Evolutionary conservation across 306 rosid genomes (phyloP).

Genomic region (Pyrus bretschneideri): DNA sequence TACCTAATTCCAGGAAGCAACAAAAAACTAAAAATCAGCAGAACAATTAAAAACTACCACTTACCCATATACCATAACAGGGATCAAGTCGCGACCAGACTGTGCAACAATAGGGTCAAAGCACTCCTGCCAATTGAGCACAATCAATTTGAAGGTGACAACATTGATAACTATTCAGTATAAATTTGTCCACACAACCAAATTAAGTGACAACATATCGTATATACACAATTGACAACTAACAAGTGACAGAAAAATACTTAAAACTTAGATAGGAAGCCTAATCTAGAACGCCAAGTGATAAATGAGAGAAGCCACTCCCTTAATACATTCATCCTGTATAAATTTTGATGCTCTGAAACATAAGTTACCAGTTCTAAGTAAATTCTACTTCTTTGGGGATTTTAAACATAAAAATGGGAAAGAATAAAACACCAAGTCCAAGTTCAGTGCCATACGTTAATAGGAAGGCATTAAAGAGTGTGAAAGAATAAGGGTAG

Average conservation of each 20-base stretch:
- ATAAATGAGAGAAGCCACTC: background rate
- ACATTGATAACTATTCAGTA: background rate
- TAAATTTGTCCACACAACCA: background rate
- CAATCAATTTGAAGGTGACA: conserved; percentile 1
- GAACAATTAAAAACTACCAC: conserved; percentile 12
- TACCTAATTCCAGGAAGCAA: background rate
- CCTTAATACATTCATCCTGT: background rate
- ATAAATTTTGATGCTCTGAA: background rate
- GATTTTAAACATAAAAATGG: background rate
- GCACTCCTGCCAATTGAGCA: conserved; percentile 67
- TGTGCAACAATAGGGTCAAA: conserved; percentile 95
- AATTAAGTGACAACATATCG: background rate
- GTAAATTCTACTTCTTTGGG: background rate
- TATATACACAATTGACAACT: background rate
- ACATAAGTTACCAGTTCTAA: background rate
- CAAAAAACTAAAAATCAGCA: background rate
- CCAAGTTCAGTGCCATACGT: background rate
- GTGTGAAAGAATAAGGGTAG: background rate
- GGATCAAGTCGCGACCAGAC: conserved; percentile 97
- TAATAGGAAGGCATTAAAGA: no score
- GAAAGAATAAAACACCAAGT: background rate
- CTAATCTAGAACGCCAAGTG: background rate
- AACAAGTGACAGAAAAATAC: background rate
- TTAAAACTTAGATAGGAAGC: background rate
- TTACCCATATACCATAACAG: conserved; percentile 99